Evolutionary conservation across 169 alveolate genomes (phyloP).

Genomic region (Babesia ovis): DNA sequence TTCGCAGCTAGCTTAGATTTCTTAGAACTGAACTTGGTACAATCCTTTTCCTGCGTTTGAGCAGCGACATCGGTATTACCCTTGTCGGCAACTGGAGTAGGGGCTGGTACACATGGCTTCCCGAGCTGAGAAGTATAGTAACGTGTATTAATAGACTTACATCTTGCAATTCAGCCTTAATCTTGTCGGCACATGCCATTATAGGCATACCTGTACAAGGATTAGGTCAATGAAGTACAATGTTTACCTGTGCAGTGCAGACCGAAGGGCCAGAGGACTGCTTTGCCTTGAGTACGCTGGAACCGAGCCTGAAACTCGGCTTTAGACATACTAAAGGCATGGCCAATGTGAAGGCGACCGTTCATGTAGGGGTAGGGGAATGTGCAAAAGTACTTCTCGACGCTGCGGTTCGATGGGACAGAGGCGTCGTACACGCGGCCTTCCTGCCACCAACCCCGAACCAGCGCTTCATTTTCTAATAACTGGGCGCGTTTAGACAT

Average conservation of each 20-base stretch:
- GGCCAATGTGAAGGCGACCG: constrained; percentile 99
- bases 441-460: constrained; percentile 88
- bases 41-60: constrained; percentile 65
- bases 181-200: constrained; percentile 94
- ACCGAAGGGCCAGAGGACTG: constrained; percentile 96
- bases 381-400: constrained; percentile 91
- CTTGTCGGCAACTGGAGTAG: neutral
- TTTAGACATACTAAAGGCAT: constrained; percentile 95
- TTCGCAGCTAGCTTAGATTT: constrained; percentile 87
- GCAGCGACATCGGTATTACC: constrained; percentile 8
- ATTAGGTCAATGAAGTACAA: neutral
- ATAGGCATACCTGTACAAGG: constrained; percentile 88
- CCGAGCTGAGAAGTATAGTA: neutral
- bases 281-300: constrained; percentile 92
- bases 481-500: constrained; percentile 87
- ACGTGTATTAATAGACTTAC: neutral
- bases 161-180: constrained; percentile 82
- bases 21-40: constrained; percentile 73
- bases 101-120: neutral
- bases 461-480: constrained; percentile 82
- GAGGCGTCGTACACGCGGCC: constrained; percentile 85
- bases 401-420: constrained; percentile 75
- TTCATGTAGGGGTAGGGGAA: constrained; percentile 99
- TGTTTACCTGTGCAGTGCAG: constrained; percentile 97
- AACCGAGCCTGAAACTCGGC: constrained; percentile 96